These are phyloP conservation scores for Diplotaxis tenuifolia DNA, from an alignment of 345 rosid genomes.

Conservation along the genomic window DNA sequence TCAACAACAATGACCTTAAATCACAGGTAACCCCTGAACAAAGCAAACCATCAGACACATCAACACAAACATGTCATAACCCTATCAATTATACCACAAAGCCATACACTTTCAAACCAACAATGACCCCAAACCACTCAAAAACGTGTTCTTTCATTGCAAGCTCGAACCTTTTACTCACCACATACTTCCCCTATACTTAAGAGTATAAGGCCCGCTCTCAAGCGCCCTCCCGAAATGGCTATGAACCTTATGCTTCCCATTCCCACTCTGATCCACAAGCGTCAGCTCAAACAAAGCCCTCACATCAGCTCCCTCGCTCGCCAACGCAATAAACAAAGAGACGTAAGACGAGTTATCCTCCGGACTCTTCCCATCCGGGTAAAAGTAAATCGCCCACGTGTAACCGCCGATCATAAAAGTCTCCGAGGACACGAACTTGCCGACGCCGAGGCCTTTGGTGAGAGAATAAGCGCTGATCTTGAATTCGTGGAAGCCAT, in stretches of 20 bases:
- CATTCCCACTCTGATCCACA: slow-evolving; percentile 76
- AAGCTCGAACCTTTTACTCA: slow-evolving; percentile 34
- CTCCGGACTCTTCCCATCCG: slow-evolving; percentile 76
- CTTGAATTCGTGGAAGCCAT: slow-evolving; percentile 72
- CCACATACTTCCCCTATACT: slow-evolving; percentile 86
- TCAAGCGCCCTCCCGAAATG: slow-evolving; percentile 79
- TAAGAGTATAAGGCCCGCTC: slow-evolving; percentile 74
- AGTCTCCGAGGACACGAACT: slow-evolving; percentile 61
- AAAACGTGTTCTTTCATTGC: background rate
- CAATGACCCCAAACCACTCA: background rate
- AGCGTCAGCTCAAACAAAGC: slow-evolving; percentile 78
- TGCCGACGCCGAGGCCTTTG: slow-evolving; percentile 72
- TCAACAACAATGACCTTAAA: no score
- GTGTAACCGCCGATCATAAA: slow-evolving; percentile 66
- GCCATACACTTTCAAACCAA: background rate
- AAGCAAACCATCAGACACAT: background rate
- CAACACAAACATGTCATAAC: background rate
- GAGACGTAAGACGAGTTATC: slow-evolving; percentile 61
- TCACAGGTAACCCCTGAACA: background rate
- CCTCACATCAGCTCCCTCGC: slow-evolving; percentile 75
- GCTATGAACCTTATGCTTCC: slow-evolving; percentile 63
- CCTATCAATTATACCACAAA: no score
- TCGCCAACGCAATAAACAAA: slow-evolving; percentile 65
- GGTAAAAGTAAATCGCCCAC: slow-evolving; percentile 80
- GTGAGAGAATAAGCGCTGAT: slow-evolving; percentile 58